phyloP scores from a whole-genome alignment of 192 early-diverging fungal species.

The Thamnidium elegans region DNA sequence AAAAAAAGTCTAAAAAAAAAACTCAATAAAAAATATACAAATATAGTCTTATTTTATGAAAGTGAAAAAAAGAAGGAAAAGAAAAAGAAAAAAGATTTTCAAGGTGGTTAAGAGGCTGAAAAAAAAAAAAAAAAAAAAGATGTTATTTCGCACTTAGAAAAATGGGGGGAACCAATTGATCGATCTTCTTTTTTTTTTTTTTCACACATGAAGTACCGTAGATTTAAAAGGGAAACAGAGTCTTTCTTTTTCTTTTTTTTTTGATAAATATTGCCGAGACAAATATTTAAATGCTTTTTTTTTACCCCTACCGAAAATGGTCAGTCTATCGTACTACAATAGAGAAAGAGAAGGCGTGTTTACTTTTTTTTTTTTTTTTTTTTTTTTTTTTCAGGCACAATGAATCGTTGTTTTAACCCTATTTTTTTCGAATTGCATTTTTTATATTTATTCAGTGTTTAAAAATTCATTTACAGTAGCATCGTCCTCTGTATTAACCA shows the following conservation, averaged over 20 bases:
- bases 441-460: slow-evolving; percentile 3
- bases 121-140: background rate
- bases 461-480: slow-evolving; percentile 16
- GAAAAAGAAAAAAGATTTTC: background rate
- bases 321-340: too few relatives aligned
- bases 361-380: slow-evolving; percentile 1
- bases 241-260: too few relatives aligned
- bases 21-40: background rate
- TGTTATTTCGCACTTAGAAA: too few relatives aligned
- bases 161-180: too few relatives aligned
- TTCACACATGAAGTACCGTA: too few relatives aligned
- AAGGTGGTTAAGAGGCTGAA: background rate
- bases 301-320: too few relatives aligned
- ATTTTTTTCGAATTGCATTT: background rate
- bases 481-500: slow-evolving; percentile 31
- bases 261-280: too few relatives aligned
- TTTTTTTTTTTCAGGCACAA: background rate
- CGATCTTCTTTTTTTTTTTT: too few relatives aligned
- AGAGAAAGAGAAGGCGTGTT: background rate
- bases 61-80: background rate
- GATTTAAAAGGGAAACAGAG: too few relatives aligned
- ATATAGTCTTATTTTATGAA: background rate
- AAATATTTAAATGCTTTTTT: background rate
- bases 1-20: too few relatives aligned
- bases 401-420: background rate